Evolutionary conservation across 2,329 filamentous ascomycete genomes (phyloP), one percentile per base, ranked within the genome.

Genomic region (Penicillium hordei): DNA sequence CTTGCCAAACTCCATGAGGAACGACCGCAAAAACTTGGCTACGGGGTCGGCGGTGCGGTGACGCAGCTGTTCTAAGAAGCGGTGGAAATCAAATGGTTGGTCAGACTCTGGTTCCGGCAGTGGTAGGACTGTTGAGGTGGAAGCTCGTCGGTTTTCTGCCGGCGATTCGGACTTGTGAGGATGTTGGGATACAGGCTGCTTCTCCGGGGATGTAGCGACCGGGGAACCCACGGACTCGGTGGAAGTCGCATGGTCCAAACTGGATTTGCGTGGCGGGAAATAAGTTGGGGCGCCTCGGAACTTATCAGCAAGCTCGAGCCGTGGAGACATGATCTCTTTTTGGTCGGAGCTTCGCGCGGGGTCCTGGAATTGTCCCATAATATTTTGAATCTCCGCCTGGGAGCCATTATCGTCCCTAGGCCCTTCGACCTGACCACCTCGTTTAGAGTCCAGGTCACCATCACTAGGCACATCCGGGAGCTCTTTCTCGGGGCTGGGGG

Each of bases 21-120:
- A 99, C 0, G 94, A 97, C 63, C 95, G 90, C 45, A 99, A 82
- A 70, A 97, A 99, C 63, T 93, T 89, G 5, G 95, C 95, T 2
- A 99, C 93, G 1, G 95, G 94, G 69, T 99, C 95, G n/a, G 94
- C 95, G 57, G 95, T 96, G 64, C 93, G 91, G 76, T 99, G 94
- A 59, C 94, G 89, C 33, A 99, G 81, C 75, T 99, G 94, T 73
- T 97, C 94, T 46, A 99, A 80, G 71, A 99, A 99, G 17, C 94
- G 86, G 75, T 99, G 94, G 68, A 99, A 99, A 76, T 99, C 94
- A 68, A 99, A 99, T 0, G 93, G 91, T 29, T 96, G 83, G 45
- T 89, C 83, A 8, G 93, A 89, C 72, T 97, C 94, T 0, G 90
- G 89, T 58, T 90, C 89, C 0, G 89, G 89, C 8, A 86, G 88